Base-by-base conservation (phyloP, 2,329 filamentous ascomycete genomes). In the Hymenoscyphus infarciens region DNA sequence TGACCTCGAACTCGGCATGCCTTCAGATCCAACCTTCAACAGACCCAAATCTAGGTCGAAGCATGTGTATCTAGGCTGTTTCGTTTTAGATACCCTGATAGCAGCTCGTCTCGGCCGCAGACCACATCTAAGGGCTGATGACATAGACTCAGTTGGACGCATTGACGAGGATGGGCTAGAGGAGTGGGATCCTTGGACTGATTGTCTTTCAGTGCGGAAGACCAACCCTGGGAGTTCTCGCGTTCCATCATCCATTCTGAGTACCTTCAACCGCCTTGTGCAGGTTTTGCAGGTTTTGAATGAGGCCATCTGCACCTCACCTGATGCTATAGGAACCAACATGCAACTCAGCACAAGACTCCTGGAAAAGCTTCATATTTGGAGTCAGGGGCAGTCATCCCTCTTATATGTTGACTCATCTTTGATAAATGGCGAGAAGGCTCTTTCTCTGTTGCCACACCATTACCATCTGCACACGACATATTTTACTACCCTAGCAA, bases 151-250 rank as follows among this genome's bases (percentile, higher is more conserved):
- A 42, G 71, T 73, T 58, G 80, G 81, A 10, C 74, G 76, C 2
- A 76, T 89, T 2, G 79, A 84, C 29, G 87, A 90, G 72, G 86
- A 89, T 68, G 87, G 87, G 1, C 76, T 88, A 22, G 89, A 91
- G 70, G 88, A 91, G 75, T 91, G 88, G 88, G 85, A 89, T 67
- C 85, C 87, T 1, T 92, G 89, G 89, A 79, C 80, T 19, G 83
- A 86, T 29, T 79, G 79, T 63, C 68, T 78, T 62, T 74, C 76
- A 66, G 75, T 77, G 49, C 71, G 74, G 25, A 65, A 77, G 64
- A 64, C 54, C 19, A 61, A 39, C 31, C 55, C 54, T 10, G 64
- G 61, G 8, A 67, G 62, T 19, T 65, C 69, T 39, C 74, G 70
- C 60, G 66, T 69, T 33, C 74, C 74, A 15, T 69, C 68, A n/a